Evolutionary conservation across 1,139 yeast genomes (phyloP).

Genomic region (Taphrina sp.): DNA sequence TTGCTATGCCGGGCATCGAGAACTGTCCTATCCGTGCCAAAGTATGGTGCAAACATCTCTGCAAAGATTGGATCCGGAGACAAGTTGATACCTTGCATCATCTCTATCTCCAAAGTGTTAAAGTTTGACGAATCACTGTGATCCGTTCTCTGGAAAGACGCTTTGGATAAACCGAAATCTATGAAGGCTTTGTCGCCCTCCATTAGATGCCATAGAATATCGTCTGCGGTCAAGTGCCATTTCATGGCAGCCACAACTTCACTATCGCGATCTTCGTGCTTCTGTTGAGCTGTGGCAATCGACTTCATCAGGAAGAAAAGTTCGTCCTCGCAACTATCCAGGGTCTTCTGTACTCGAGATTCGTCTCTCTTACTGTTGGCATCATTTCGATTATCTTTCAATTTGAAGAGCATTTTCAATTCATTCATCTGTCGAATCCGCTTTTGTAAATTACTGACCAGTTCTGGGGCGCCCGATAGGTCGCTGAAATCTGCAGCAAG

Average conservation of each 20-base stretch:
- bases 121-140: conserved; percentile 64
- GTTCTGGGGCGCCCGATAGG: conserved; percentile 54
- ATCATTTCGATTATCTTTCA: conserved; percentile 41
- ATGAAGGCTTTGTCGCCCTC: conserved; percentile 65
- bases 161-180: conserved; percentile 66
- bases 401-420: conserved; percentile 51
- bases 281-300: conserved; percentile 52
- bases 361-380: conserved; percentile 43
- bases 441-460: conserved; percentile 58
- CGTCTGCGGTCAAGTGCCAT: conserved; percentile 70
- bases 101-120: conserved; percentile 58
- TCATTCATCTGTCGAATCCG: conserved; percentile 51
- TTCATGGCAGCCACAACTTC: conserved; percentile 46
- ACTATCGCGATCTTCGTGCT: conserved; percentile 46
- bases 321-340: conserved; percentile 48
- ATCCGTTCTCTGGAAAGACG: conserved; percentile 60
- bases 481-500: conserved; percentile 69
- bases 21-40: conserved; percentile 41
- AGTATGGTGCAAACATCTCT: conserved; percentile 61
- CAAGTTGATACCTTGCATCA: conserved; percentile 70
- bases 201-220: conserved; percentile 68
- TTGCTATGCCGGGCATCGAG: conserved; percentile 39
- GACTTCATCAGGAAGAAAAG: conserved; percentile 67
- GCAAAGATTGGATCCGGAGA: conserved; percentile 64
- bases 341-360: conserved; percentile 38